A percentile compares a stretch with the other conserved stretches of the same genome.
phyloP scores from a whole-genome alignment of 495 filamentous ascomycete genomes.

The Penicillium daleae region DNA sequence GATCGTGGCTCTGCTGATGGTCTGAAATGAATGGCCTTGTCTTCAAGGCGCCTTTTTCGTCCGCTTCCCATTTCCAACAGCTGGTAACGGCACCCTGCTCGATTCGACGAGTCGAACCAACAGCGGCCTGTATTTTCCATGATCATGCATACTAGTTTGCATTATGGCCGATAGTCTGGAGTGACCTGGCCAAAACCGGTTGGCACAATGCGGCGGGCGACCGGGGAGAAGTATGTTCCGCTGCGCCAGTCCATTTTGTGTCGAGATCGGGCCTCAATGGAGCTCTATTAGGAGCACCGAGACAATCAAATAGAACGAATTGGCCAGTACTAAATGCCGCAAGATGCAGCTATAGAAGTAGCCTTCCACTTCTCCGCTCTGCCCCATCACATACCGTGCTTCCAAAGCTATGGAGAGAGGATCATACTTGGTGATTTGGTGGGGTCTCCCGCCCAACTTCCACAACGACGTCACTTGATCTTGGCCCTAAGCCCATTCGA shows the following conservation, averaged over 20 bases:
- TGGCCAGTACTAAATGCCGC: neutral
- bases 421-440: neutral
- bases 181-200: conserved; percentile 9
- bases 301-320: neutral
- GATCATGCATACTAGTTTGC: neutral
- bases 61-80: neutral
- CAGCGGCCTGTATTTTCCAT: neutral
- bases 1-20: neutral
- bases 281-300: neutral
- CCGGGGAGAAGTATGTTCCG: neutral
- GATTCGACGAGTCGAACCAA: neutral
- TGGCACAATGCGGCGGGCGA: conserved; percentile 7
- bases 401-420: neutral
- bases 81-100: neutral
- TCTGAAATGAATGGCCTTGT: neutral
- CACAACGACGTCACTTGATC: conserved; percentile 32
- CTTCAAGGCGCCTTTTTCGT: neutral
- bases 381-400: neutral
- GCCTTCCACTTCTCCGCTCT: neutral
- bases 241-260: neutral
- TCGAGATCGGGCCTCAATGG: conserved; percentile 1
- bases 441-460: conserved; percentile 12
- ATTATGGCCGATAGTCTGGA: neutral
- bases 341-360: neutral
- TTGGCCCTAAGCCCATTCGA: conserved; percentile 34